These are phyloP conservation scores for Jasminum sambac DNA, from an alignment of 257 asterid species.

Conservation along the genomic window DNA sequence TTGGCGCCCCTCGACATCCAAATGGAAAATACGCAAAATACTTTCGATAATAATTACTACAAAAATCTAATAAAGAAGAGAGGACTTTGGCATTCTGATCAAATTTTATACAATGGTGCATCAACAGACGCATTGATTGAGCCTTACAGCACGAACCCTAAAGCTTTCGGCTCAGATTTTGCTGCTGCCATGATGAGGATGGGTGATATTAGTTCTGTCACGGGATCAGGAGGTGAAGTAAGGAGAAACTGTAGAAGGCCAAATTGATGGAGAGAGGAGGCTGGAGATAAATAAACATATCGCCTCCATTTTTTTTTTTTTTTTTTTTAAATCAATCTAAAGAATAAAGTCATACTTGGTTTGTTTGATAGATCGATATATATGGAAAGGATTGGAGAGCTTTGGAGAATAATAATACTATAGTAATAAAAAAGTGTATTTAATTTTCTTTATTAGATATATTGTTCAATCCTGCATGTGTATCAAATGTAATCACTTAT, in stretches of 20 bases:
- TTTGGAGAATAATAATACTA: no score
- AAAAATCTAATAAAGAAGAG: slow-evolving; percentile 25
- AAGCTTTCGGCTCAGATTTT: slow-evolving; percentile 32
- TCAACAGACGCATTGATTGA: slow-evolving; percentile 32
- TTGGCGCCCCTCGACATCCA: slow-evolving; percentile 39
- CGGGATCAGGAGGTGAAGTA: slow-evolving; percentile 45
- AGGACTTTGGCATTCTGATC: slow-evolving; percentile 51
- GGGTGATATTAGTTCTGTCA: slow-evolving; percentile 46
- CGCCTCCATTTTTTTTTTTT: no score
- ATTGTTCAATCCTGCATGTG: no score
- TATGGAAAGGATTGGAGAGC: background rate
- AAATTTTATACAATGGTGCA: slow-evolving; percentile 33
- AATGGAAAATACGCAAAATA: slow-evolving; percentile 19
- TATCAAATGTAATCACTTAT: no score
- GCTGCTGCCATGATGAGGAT: slow-evolving; percentile 48
- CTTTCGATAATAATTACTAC: slow-evolving; percentile 41
- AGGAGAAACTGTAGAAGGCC: slow-evolving; percentile 34
- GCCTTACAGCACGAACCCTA: slow-evolving; percentile 32
- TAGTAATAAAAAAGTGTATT: no score
- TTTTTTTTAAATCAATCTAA: no score
- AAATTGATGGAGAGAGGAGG: slow-evolving; percentile 8
- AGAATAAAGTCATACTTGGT: background rate
- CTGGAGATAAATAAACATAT: background rate
- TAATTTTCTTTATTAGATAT: no score
- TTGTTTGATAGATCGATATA: background rate